Evolutionary conservation across 1,284 basidiomycete genomes (phyloP).

Genomic region (Tremellales sp.): DNA sequence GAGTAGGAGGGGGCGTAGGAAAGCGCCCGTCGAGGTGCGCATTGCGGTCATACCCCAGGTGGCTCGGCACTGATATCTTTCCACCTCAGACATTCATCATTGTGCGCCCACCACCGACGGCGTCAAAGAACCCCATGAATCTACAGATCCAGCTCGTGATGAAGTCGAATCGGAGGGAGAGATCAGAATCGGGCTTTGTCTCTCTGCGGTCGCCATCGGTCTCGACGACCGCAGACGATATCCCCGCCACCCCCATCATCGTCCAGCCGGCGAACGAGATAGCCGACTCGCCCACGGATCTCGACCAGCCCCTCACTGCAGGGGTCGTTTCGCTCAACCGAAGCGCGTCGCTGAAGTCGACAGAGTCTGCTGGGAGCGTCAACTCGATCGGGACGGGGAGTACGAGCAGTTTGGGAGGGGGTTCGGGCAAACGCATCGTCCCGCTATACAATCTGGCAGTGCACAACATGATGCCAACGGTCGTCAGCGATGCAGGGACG

Average conservation of each 20-base stretch:
- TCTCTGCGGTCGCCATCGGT: slow-evolving; percentile 16
- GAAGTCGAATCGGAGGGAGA: slow-evolving; percentile 17
- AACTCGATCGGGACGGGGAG: slow-evolving; percentile 10
- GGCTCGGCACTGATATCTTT: slow-evolving; percentile 9
- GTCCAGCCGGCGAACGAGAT: background rate
- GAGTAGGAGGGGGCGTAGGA: slow-evolving; percentile 9
- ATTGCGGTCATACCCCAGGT: background rate
- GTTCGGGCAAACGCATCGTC: slow-evolving; percentile 60
- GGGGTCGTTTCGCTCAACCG: slow-evolving; percentile 13
- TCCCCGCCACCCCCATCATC: slow-evolving; percentile 2
- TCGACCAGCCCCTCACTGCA: background rate
- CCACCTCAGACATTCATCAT: slow-evolving; percentile 61
- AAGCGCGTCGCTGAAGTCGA: slow-evolving; percentile 25
- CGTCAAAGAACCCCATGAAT: slow-evolving; percentile 83
- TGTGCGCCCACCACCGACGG: slow-evolving; percentile 55
- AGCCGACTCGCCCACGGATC: background rate
- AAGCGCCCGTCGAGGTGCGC: slow-evolving; percentile 20
- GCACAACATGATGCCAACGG: slow-evolving; percentile 87
- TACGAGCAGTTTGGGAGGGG: slow-evolving; percentile 6
- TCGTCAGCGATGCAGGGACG: slow-evolving; percentile 68
- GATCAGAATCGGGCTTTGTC: slow-evolving; percentile 20
- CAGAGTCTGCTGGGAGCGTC: slow-evolving; percentile 16
- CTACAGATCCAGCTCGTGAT: slow-evolving; percentile 85
- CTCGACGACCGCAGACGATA: slow-evolving; percentile 4
- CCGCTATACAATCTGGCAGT: slow-evolving; percentile 86